These are phyloP conservation scores for Aspergillus carlsbadensis DNA, from an alignment of 495 filamentous ascomycete genomes.

Conservation along the genomic window DNA sequence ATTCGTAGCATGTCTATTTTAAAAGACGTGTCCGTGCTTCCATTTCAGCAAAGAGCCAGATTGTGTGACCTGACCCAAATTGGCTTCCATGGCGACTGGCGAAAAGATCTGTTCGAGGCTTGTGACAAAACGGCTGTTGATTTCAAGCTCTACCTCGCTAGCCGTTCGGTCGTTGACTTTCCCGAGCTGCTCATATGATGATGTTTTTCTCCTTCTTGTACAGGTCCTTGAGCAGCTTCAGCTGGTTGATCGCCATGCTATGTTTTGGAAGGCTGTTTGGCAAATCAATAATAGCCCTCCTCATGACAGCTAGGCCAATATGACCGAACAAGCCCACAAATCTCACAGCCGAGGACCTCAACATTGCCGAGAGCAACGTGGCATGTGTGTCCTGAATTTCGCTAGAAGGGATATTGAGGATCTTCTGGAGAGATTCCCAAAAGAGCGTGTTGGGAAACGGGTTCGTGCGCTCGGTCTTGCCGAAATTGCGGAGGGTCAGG, in stretches of 20 bases:
- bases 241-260: constrained; percentile 54
- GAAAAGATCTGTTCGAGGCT: no score
- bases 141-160: not conserved
- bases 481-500: constrained; percentile 77
- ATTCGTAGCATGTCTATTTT: no score
- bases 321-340: constrained; percentile 78
- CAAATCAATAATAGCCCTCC: constrained; percentile 65
- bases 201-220: constrained; percentile 61
- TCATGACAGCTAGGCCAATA: constrained; percentile 61
- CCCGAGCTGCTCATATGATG: constrained; percentile 40
- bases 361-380: constrained; percentile 72
- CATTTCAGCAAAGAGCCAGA: no score
- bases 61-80: no score
- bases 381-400: constrained; percentile 76
- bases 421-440: constrained; percentile 71
- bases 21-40: no score
- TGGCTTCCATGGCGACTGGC: no score
- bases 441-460: constrained; percentile 78
- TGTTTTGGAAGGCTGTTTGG: constrained; percentile 52
- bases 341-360: constrained; percentile 66
- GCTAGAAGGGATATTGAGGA: constrained; percentile 66
- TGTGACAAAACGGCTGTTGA: constrained; percentile 1
- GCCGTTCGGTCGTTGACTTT: not conserved
- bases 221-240: constrained; percentile 59
- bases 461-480: constrained; percentile 60